Percentiles rank a stretch among this genome's conserved stretches.
phyloP scores from a whole-genome alignment of 371 early-diverging fungal species.

The Mucor plumbeus region DNA sequence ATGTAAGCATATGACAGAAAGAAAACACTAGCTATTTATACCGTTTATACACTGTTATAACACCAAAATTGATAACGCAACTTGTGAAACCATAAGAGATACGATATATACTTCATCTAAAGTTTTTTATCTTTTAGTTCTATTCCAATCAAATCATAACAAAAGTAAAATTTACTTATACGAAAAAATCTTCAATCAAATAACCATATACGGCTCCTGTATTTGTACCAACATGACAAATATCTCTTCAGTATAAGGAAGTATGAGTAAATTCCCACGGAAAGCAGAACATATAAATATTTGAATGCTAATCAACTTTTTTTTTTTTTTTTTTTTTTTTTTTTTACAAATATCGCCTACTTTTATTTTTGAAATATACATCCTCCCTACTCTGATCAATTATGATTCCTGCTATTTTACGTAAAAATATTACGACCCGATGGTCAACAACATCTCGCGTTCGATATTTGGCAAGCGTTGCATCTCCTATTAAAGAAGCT shows the following conservation, averaged over 20 bases:
- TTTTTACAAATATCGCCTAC: no score
- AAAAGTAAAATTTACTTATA: no score
- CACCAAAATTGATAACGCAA: no score
- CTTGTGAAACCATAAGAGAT: no score
- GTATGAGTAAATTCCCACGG: conserved; percentile 16
- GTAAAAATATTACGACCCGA: not conserved
- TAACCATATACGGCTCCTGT: conserved; percentile 16
- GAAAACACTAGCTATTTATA: no score
- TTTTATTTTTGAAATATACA: no score
- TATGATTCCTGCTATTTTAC: conserved; percentile 16
- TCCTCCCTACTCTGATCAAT: not conserved
- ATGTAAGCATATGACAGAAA: no score
- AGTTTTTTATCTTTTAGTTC: no score
- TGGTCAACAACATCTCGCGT: conserved; percentile 3
- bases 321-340: no score
- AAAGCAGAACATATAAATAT: not conserved
- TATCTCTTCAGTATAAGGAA: conserved; percentile 12
- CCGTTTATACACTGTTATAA: no score
- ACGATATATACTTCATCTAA: no score
- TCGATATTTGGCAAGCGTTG: conserved; percentile 13
- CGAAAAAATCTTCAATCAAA: not conserved
- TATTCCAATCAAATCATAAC: no score
- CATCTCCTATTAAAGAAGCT: conserved; percentile 12
- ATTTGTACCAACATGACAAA: conserved; percentile 16
- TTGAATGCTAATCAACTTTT: not conserved